These are phyloP conservation scores for Hebeloma cylindrosporum DNA, from an alignment of 768 basidiomycete genomes.

Conservation along the genomic window DNA sequence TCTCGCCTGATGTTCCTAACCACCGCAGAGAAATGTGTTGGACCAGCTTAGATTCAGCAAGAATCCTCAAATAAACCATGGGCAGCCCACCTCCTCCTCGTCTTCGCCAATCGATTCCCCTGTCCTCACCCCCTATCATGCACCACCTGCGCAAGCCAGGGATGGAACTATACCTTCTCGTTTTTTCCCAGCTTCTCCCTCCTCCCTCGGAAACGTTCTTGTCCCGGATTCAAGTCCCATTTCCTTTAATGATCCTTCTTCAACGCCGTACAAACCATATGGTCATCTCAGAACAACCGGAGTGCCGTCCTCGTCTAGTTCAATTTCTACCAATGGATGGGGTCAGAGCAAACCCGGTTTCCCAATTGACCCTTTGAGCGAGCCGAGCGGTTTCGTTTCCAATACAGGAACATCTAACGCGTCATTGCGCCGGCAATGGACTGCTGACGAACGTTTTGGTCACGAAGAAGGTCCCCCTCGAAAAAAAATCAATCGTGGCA, in stretches of 20 bases:
- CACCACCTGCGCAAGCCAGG: conserved; percentile 67
- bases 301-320: conserved; percentile 41
- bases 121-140: conserved; percentile 26
- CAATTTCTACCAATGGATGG: conserved; percentile 38
- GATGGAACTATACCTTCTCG: conserved; percentile 71
- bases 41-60: conserved; percentile 49
- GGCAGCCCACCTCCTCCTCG: conserved; percentile 25
- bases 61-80: conserved; percentile 31
- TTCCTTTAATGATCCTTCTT: conserved; percentile 36
- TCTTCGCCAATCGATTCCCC: conserved; percentile 26
- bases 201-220: conserved; percentile 57
- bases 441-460: conserved; percentile 37
- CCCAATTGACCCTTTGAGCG: conserved; percentile 60
- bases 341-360: conserved; percentile 30
- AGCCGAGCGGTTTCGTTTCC: conserved; percentile 58
- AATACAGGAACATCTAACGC: conserved; percentile 45
- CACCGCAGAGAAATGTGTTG: conserved; percentile 41
- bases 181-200: conserved; percentile 51
- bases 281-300: conserved; percentile 40
- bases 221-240: conserved; percentile 78
- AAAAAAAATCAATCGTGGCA: conserved; percentile 65
- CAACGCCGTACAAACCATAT: conserved; percentile 41
- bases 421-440: conserved; percentile 50
- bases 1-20: conserved; percentile 12
- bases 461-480: conserved; percentile 68